Evolutionary conservation across 306 rosid species (phyloP), one percentile per base, ranked within the genome.

Genomic region (Medicago truncatula): DNA sequence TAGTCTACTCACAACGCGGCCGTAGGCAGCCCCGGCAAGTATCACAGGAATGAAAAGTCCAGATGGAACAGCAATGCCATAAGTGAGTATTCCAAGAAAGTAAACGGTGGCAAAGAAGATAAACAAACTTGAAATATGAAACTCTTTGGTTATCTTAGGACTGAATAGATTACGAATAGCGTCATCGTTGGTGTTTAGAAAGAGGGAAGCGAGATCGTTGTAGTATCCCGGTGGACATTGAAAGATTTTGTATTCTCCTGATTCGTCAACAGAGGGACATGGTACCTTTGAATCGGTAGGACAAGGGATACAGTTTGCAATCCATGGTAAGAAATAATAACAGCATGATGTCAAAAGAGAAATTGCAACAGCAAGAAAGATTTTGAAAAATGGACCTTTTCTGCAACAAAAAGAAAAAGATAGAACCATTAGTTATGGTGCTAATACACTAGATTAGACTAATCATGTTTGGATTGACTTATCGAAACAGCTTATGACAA

Each of bases 31-130:
- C 40, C 98, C 97, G 0, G 98, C 98, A 40, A 95, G 91, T 56
- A 95, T 92, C 76, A 95, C 98, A 5, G 98, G 98, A 76, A 95
- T 95, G 82, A 95, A 95, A 74, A 93, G 96, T 11, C 98, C 98
- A 0, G 98, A 89, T 10, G 98, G 98, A 75, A 95, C 50, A 14
- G 98, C 98, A 76, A 95, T 95, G 21, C 98, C 98, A 25, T 95
- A 92, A 23, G 98, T 95, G 56, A 92, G 52, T 52, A 95, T 76
- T 39, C 98, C 98, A 34, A 95, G 93, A 81, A 8, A 83, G 83
- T 73, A 92, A 78, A 92, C 66, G 6, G 89, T 74, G 23, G 43
- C 74, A 78, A 95, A 89, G 91, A 90, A 89, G 78, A 87, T 76
- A 58, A 88, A 80, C 62, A 95, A 87, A 39, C 89, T 88, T 44